phyloP scores from a whole-genome alignment of 164 flowering plant genomes.

The Magnolia sinica region DNA sequence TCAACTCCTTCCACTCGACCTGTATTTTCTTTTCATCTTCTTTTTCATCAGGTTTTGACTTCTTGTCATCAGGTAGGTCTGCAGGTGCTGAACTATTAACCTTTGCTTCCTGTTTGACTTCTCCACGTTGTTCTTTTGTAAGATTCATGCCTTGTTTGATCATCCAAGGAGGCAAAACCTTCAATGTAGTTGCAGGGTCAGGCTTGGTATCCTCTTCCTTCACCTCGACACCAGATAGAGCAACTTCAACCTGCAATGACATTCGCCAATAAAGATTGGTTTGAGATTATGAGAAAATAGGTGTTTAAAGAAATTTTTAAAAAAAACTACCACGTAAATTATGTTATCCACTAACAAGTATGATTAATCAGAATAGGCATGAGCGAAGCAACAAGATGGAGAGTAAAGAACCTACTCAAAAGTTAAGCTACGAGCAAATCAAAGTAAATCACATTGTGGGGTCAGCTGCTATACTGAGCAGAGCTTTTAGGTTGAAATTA shows the following conservation, averaged over 20 bases:
- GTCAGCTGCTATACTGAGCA: no score
- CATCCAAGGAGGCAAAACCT: slow-evolving; percentile 99
- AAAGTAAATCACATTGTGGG: no score
- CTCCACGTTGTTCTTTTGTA: slow-evolving; percentile 89
- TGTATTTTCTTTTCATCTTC: slow-evolving; percentile 53
- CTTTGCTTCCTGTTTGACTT: slow-evolving; percentile 50
- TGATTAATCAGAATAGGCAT: no score
- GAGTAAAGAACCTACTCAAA: no score
- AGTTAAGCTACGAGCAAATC: no score
- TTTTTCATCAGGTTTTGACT: slow-evolving; percentile 31
- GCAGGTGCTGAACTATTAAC: slow-evolving; percentile 38
- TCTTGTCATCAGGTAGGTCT: slow-evolving; percentile 59
- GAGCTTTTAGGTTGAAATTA: no score
- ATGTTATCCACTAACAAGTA: no score
- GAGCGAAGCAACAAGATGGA: no score
- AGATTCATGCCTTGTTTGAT: slow-evolving; percentile 93
- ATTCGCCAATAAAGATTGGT: neutral
- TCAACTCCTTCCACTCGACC: slow-evolving; percentile 30
- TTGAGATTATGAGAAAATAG: neutral
- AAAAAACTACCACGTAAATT: neutral
- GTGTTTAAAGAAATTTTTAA: neutral
- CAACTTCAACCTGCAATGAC: slow-evolving; percentile 83
- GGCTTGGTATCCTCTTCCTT: slow-evolving; percentile 75
- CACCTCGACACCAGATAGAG: slow-evolving; percentile 60
- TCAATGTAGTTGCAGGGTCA: slow-evolving; percentile 41